A percentile compares a stretch with the other conserved stretches of the same genome.
These are phyloP conservation scores for Curvularia sp. DNA, from an alignment of 2,329 filamentous ascomycete species.

Conservation along the genomic window DNA sequence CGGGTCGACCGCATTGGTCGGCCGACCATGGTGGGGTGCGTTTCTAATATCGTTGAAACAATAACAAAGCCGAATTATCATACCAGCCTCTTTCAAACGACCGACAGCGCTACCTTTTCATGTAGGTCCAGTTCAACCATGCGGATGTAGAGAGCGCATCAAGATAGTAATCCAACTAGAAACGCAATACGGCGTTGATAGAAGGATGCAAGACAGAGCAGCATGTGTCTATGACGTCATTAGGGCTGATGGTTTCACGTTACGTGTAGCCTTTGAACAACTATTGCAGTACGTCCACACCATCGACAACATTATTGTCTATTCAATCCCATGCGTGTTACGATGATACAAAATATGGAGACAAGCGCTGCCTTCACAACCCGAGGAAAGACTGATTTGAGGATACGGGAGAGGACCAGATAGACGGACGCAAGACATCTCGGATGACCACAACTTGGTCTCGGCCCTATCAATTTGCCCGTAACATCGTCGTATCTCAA, in stretches of 20 bases:
- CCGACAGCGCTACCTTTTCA: neutral
- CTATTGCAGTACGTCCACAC: neutral
- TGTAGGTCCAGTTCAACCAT: neutral
- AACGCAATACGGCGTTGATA: neutral
- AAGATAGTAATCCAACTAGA: neutral
- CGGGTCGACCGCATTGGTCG: neutral
- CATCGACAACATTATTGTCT: neutral
- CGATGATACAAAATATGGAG: neutral
- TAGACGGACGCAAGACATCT: neutral
- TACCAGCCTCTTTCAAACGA: neutral
- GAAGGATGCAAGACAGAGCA: neutral
- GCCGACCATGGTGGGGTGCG: neutral
- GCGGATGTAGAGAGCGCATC: too few species aligned
- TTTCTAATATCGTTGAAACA: conserved; percentile 7
- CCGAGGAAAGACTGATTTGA: neutral
- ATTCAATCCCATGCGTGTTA: neutral
- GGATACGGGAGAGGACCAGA: neutral
- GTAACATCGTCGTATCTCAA: neutral
- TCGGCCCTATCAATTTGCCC: neutral
- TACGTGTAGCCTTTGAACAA: neutral
- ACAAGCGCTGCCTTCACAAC: too few species aligned
- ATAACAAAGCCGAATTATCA: conserved; percentile 1
- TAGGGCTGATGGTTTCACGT: neutral
- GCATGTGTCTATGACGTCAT: neutral
- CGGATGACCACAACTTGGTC: neutral